Evolutionary conservation across 140 eudicot genomes (phyloP).

Genomic region (Oenanthe javanica): DNA sequence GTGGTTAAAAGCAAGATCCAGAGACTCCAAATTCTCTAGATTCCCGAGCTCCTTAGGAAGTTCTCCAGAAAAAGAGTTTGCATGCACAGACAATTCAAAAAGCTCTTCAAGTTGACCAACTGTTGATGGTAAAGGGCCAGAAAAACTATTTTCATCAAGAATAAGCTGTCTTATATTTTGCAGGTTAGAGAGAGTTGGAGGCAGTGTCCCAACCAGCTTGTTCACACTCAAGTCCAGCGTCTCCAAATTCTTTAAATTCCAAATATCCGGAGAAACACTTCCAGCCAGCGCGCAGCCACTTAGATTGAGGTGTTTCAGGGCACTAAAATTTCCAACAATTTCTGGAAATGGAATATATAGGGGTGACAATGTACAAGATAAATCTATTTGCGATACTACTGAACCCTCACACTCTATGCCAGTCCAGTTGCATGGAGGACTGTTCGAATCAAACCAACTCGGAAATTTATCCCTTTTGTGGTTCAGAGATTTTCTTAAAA

Average conservation of each 20-base stretch:
- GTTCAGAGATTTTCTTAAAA: slow-evolving; percentile 36
- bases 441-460: slow-evolving; percentile 49
- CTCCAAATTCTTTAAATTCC: slow-evolving; percentile 50
- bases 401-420: slow-evolving; percentile 57
- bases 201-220: slow-evolving; percentile 40
- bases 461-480: slow-evolving; percentile 36
- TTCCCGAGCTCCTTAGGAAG: slow-evolving; percentile 70
- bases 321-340: slow-evolving; percentile 32
- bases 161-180: slow-evolving; percentile 43
- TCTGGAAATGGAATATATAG: slow-evolving; percentile 56
- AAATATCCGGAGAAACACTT: slow-evolving; percentile 38
- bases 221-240: slow-evolving; percentile 64
- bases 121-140: slow-evolving; percentile 57
- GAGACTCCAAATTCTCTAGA: slow-evolving; percentile 41
- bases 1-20: slow-evolving; percentile 58
- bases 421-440: slow-evolving; percentile 76
- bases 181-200: slow-evolving; percentile 40
- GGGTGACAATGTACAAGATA: slow-evolving; percentile 41
- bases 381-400: slow-evolving; percentile 35
- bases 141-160: slow-evolving; percentile 63
- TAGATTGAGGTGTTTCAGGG: slow-evolving; percentile 60
- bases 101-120: slow-evolving; percentile 56
- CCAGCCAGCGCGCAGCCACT: slow-evolving; percentile 68
- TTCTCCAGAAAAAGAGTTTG: slow-evolving; percentile 59
- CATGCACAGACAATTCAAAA: slow-evolving; percentile 54